These are phyloP conservation scores for Sporothrix mexicana DNA, from an alignment of 2,329 filamentous ascomycete species.

Conservation along the genomic window DNA sequence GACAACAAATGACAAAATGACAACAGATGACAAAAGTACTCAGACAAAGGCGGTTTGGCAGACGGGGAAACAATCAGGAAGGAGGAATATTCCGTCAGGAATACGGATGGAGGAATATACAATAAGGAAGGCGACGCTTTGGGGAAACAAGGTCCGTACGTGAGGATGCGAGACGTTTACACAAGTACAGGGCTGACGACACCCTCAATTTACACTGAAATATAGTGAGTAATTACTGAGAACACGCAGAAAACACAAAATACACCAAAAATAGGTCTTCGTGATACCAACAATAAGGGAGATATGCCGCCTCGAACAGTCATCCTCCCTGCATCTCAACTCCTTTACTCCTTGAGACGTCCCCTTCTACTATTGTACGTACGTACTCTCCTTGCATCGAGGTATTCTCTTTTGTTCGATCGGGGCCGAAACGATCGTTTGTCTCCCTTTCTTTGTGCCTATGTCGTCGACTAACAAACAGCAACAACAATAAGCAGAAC, in stretches of 20 bases:
- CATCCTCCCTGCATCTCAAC: neutral
- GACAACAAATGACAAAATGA: neutral
- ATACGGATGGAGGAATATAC: neutral
- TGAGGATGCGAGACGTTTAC: neutral
- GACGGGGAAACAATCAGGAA: neutral
- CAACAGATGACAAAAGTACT: neutral
- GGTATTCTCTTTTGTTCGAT: neutral
- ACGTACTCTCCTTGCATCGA: neutral
- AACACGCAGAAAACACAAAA: neutral
- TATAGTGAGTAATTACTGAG: neutral
- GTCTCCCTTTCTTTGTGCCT: slow-evolving; percentile 2
- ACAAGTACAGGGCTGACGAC: slow-evolving; percentile 20
- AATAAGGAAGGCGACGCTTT: neutral
- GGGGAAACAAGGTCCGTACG: slow-evolving; percentile 19
- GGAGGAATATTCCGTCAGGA: neutral
- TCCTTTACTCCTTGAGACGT: neutral
- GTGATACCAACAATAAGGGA: neutral
- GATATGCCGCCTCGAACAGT: slow-evolving; percentile 2
- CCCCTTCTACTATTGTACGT: neutral
- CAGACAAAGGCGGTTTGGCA: too few relatives aligned
- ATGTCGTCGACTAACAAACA: neutral
- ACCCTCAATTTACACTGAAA: neutral
- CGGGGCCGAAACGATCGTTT: neutral
- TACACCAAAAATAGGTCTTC: slow-evolving; percentile 9
- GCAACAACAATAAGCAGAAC: neutral